Percentiles rank a stretch among this genome's conserved stretches.
These are phyloP conservation scores for Fraxinus xanthoxyloides DNA, from an alignment of 305 asterid genomes.

Conservation along the genomic window DNA sequence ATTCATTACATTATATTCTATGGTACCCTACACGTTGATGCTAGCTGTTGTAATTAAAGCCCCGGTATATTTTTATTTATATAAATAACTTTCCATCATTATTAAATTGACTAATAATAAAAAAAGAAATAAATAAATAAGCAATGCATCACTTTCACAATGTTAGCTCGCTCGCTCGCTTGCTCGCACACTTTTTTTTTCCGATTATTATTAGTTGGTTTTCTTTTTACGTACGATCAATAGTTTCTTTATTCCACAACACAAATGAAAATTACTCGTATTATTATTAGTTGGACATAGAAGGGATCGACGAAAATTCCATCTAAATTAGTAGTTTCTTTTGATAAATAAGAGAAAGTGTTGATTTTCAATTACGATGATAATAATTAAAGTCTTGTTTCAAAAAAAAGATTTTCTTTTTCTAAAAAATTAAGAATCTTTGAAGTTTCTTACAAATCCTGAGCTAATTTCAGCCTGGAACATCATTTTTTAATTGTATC, in stretches of 20 bases:
- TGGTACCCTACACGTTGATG: not conserved
- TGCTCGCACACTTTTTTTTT: not conserved
- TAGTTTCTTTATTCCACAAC: not conserved
- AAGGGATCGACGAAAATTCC: no score
- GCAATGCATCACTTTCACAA: not conserved
- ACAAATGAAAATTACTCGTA: not conserved
- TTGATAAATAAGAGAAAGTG: no score
- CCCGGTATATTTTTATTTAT: not conserved
- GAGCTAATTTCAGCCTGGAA: no score
- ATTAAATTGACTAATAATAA: not conserved
- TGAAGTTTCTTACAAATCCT: not conserved
- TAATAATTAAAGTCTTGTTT: not conserved
- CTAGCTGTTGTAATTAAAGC: not conserved
- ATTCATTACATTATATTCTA: not conserved
- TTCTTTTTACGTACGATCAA: not conserved
- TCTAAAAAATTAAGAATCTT: not conserved
- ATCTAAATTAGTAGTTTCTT: not conserved
- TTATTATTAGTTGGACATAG: not conserved
- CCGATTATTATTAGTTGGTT: no score
- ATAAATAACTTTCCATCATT: not conserved
- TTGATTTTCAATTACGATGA: no score
- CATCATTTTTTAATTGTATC: no score
- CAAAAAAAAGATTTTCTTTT: no score
- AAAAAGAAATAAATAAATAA: not conserved
- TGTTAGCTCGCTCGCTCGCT: not conserved